Conservation (phyloP, 345 rosid species). For the Sonneratia alba region DNA sequence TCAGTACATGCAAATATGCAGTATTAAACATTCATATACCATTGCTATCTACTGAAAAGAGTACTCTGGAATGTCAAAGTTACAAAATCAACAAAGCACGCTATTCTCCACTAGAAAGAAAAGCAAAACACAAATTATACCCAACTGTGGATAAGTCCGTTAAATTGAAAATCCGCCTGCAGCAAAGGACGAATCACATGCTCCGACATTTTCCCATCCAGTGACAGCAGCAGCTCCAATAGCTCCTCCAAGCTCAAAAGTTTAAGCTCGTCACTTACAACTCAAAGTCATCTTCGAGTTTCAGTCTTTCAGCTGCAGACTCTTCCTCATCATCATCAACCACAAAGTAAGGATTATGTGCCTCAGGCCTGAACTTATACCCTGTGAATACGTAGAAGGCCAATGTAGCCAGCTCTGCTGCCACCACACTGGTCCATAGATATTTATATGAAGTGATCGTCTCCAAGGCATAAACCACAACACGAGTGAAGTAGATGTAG, state of each 20-base stretch:
- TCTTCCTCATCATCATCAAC: conserved; percentile 97
- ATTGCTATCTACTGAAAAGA: background rate
- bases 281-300: conserved; percentile 97
- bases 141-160: background rate
- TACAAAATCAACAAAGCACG: background rate
- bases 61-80: background rate
- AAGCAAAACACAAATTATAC: background rate
- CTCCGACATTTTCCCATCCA: conserved; percentile 11
- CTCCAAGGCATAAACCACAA: conserved; percentile 79
- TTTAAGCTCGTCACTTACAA: conserved; percentile 25
- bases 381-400: conserved; percentile 87
- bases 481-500: conserved; percentile 89
- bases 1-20: conserved; percentile 1
- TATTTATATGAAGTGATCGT: conserved; percentile 87
- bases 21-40: background rate
- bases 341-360: conserved; percentile 86
- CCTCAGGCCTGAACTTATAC: conserved; percentile 85
- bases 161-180: background rate
- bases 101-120: too few species aligned
- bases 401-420: conserved; percentile 75
- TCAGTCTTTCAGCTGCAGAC: conserved; percentile 87
- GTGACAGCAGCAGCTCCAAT: conserved; percentile 6
- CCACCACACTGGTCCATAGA: conserved; percentile 84
- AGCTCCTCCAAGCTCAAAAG: conserved; percentile 1
- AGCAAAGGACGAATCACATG: conserved; percentile 13